Percentiles rank a stretch among this genome's conserved stretches.
These are phyloP conservation scores for Euphorbia tirucalli DNA, from an alignment of 345 rosid genomes.

Conservation along the genomic window DNA sequence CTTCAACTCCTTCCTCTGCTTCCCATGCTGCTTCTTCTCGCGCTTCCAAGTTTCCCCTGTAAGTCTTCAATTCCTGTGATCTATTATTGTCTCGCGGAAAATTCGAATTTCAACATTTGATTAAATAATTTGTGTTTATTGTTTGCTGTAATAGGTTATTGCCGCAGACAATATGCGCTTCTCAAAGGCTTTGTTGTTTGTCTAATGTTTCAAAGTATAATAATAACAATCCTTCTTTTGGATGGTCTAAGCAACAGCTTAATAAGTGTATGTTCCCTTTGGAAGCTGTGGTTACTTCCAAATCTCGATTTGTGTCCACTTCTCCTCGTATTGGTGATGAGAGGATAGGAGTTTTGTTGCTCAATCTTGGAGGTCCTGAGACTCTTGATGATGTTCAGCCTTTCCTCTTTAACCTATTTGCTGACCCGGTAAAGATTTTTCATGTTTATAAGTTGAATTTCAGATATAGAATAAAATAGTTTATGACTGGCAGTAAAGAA, in stretches of 20 bases:
- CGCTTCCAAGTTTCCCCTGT: slow-evolving; percentile 16
- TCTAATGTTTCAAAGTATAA: slow-evolving; percentile 29
- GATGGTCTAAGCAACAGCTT: slow-evolving; percentile 37
- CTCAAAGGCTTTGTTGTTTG: slow-evolving; percentile 39
- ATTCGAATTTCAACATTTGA: not conserved
- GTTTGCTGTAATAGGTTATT: slow-evolving; percentile 32
- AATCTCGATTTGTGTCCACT: slow-evolving; percentile 36
- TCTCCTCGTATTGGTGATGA: slow-evolving; percentile 47
- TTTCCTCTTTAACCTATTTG: slow-evolving; percentile 94
- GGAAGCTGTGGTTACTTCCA: slow-evolving; percentile 62
- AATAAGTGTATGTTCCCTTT: slow-evolving; percentile 33
- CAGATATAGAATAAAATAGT: not conserved
- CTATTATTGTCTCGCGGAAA: not conserved
- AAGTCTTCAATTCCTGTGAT: not conserved
- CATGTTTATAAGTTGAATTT: not conserved
- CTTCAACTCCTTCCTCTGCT: slow-evolving; percentile 22
- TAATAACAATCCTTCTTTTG: slow-evolving; percentile 26
- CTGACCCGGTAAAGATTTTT: slow-evolving; percentile 67
- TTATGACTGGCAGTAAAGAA: not conserved
- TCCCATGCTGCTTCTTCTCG: slow-evolving; percentile 19
- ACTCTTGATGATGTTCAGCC: slow-evolving; percentile 98
- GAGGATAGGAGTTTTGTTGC: slow-evolving; percentile 74
- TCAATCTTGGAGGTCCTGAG: slow-evolving; percentile 98
- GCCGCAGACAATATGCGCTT: slow-evolving; percentile 36
- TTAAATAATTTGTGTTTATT: not conserved